Percentiles rank a stretch among this genome's conserved stretches.
These are phyloP conservation scores for Cladosporium sp. DNA, from an alignment of 2,329 filamentous ascomycete species.

Conservation along the genomic window DNA sequence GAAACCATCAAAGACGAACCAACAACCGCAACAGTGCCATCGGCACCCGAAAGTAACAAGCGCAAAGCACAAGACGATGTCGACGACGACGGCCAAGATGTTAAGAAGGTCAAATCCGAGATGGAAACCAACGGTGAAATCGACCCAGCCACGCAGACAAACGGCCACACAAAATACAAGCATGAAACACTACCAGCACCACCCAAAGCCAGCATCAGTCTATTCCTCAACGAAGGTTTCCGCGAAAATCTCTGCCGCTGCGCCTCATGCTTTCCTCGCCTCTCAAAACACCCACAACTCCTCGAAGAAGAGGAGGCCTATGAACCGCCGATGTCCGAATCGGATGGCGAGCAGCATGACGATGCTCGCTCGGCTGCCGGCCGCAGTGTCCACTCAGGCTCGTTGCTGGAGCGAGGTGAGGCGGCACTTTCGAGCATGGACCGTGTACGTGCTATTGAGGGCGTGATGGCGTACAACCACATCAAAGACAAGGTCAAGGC, in stretches of 20 bases:
- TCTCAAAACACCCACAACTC: constrained; percentile 71
- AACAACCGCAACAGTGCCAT: neutral
- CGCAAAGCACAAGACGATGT: constrained; percentile 44
- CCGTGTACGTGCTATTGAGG: constrained; percentile 84
- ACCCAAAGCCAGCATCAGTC: constrained; percentile 62
- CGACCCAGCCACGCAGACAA: neutral
- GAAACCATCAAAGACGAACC: neutral
- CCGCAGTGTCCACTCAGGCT: constrained; percentile 65
- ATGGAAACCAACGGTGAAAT: constrained; percentile 9
- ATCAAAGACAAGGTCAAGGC: constrained; percentile 93
- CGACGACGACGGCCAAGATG: constrained; percentile 21
- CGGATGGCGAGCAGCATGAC: constrained; percentile 51
- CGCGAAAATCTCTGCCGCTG: constrained; percentile 81
- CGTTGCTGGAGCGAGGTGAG: constrained; percentile 85
- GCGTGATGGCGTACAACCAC: constrained; percentile 97
- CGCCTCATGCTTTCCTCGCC: constrained; percentile 68
- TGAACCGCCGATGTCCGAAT: constrained; percentile 75
- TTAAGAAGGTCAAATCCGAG: constrained; percentile 27
- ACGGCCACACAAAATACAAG: constrained; percentile 7
- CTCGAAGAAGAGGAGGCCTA: constrained; percentile 93
- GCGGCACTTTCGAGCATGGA: constrained; percentile 88
- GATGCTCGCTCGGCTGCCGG: constrained; percentile 39
- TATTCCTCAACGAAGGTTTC: constrained; percentile 79
- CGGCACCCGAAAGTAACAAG: constrained; percentile 28
- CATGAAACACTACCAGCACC: constrained; percentile 50